Evolutionary conservation across 2,329 filamentous ascomycete species (phyloP), one percentile per base, ranked within the genome.

Genomic region (Lachnellula occidentalis): DNA sequence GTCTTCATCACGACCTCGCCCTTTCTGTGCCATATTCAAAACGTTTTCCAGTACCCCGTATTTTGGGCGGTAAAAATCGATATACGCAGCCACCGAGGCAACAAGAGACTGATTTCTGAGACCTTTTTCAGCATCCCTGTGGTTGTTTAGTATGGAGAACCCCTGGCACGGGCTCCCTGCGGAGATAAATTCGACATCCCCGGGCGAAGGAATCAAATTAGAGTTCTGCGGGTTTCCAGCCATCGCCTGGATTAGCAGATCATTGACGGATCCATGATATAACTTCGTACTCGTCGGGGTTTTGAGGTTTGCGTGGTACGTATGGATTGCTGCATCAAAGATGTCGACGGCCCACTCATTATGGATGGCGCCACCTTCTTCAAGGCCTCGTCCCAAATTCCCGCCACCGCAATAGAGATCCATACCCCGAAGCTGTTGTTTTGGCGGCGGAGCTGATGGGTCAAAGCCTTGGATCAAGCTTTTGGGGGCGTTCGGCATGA

Each of bases 1-100:
- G 55, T 89, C 88, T 19, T 86, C 75, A 4, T 77, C 71, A 15
- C 77, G 34, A 69, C 71, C 6, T 66, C 63, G 17, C 68, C 73
- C 17, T 73, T 72, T 22, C 65, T 74, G 46, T 72, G 76, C 78
- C 72, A 92, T 89, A 0, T 73, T 76, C 0, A 80, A 71, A 0
- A 95, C 90, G 60, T 95, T 95, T 67, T 95, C 90, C 0, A 95
- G 75, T 0, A 92, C 61, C 0, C 84, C 87, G 64, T 88, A 92
- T n/a, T 80, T 76, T 0, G 90, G 89, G 0, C 85, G 79, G 60
- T 89, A 91, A 0, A 90, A 71, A 58, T 95, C 89, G 1, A 92
- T 75, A 56, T 80, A 89, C 0, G 88, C 83, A 0, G 84, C 85
- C 37, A 92, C 89, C 0, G 87, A 87, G 0, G 87, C 88, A 0